Conservation (phyloP, 495 filamentous ascomycete genomes). For the Penicillium subrubescens region DNA sequence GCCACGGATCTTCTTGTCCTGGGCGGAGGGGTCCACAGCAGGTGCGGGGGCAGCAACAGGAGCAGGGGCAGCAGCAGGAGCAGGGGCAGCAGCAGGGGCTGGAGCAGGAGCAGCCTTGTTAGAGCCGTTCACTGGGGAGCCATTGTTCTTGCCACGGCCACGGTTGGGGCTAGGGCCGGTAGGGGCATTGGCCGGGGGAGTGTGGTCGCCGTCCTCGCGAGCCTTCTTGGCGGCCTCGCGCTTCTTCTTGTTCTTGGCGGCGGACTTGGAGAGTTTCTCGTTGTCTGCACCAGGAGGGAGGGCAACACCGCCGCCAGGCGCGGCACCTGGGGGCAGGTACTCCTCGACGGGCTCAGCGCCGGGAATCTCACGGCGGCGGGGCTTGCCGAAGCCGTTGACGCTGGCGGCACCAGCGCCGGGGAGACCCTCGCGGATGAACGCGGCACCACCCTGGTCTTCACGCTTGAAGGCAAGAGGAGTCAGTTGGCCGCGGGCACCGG, state of each 20-base stretch:
- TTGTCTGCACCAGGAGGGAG: constrained; percentile 56
- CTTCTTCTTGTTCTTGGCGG: constrained; percentile 99
- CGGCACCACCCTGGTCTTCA: constrained; percentile 93
- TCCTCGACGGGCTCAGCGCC: constrained; percentile 70
- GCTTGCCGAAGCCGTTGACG: constrained; percentile 79
- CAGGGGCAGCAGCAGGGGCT: background rate
- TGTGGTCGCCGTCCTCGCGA: constrained; percentile 67
- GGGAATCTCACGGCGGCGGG: constrained; percentile 70
- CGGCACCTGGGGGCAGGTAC: constrained; percentile 64
- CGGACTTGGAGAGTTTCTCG: constrained; percentile 79
- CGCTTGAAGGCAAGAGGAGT: constrained; percentile 96
- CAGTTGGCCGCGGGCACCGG: constrained; percentile 85
- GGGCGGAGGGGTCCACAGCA: constrained; percentile 38
- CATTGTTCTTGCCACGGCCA: constrained; percentile 43
- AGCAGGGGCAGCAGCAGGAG: constrained; percentile 21
- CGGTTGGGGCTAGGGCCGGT: constrained; percentile 48
- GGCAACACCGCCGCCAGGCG: constrained; percentile 70
- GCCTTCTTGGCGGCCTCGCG: constrained; percentile 86
- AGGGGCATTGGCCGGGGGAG: constrained; percentile 63
- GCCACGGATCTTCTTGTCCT: constrained; percentile 87
- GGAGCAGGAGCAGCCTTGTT: constrained; percentile 21
- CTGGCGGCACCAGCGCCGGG: constrained; percentile 58
- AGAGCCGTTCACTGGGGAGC: constrained; percentile 29
- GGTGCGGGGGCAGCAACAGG: constrained; percentile 30
- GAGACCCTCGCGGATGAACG: constrained; percentile 80